Conservation (phyloP, 768 basidiomycete genomes). For the Thelephora ganbajun region DNA sequence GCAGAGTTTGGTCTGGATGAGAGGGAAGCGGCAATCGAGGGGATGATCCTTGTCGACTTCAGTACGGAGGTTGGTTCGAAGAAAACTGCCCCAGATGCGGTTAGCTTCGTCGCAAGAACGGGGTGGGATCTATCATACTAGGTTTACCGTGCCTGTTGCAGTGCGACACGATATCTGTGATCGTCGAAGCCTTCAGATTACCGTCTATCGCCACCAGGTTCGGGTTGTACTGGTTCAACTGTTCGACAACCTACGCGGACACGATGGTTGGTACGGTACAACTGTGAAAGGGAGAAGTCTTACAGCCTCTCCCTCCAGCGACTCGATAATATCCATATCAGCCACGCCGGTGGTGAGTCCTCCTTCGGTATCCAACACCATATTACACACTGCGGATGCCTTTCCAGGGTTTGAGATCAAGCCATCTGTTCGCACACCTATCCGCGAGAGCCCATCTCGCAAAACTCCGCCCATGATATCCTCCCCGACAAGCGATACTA, state of each 20-base stretch:
- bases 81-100: no score
- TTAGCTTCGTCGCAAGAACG: no score
- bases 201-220: constrained; percentile 60
- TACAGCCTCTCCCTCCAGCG: constrained; percentile 33
- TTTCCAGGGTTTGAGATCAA: constrained; percentile 26
- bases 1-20: constrained; percentile 11
- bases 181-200: constrained; percentile 44
- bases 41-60: constrained; percentile 62
- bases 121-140: constrained; percentile 27
- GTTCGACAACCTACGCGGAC: constrained; percentile 30
- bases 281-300: constrained; percentile 1
- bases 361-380: constrained; percentile 63
- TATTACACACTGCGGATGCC: constrained; percentile 74
- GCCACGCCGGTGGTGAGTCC: constrained; percentile 77
- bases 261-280: not conserved
- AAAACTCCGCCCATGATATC: constrained; percentile 70
- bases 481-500: constrained; percentile 64
- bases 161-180: constrained; percentile 37
- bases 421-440: constrained; percentile 80
- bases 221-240: constrained; percentile 37
- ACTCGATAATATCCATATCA: constrained; percentile 68
- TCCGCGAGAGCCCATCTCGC: constrained; percentile 32
- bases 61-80: constrained; percentile 81
- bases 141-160: constrained; percentile 32
- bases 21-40: constrained; percentile 34